phyloP scores from a whole-genome alignment of 805 yeast genomes.

The Ogataea populi-albae region DNA sequence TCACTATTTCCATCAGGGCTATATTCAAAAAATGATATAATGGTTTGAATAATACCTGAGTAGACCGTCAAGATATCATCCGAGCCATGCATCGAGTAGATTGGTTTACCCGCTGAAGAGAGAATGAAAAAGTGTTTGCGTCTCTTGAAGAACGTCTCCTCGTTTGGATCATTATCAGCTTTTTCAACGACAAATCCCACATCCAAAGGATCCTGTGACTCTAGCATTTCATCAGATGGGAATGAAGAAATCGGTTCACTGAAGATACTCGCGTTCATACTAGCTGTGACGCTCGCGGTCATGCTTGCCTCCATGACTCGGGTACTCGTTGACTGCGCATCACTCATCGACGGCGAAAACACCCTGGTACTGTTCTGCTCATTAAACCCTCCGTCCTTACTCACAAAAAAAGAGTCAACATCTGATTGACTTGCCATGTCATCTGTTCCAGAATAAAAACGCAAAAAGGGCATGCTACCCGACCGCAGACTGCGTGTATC shows the following conservation, averaged over 20 bases:
- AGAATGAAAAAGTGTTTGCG: slow-evolving; percentile 74
- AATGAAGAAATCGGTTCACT: slow-evolving; percentile 15
- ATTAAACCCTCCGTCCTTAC: too few relatives aligned
- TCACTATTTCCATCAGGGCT: slow-evolving; percentile 33
- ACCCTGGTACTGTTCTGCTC: slow-evolving; percentile 1
- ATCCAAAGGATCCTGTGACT: slow-evolving; percentile 17
- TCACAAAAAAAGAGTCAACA: too few relatives aligned
- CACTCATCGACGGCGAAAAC: slow-evolving; percentile 5
- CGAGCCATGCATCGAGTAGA: slow-evolving; percentile 72
- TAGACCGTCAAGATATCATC: slow-evolving; percentile 67
- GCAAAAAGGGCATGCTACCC: slow-evolving; percentile 2
- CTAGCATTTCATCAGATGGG: slow-evolving; percentile 1
- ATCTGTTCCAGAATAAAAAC: slow-evolving; percentile 5
- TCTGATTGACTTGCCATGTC: slow-evolving; percentile 14
- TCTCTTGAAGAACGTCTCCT: slow-evolving; percentile 32
- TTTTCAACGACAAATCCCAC: slow-evolving; percentile 21
- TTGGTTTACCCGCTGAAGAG: slow-evolving; percentile 86
- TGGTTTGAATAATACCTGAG: slow-evolving; percentile 78
- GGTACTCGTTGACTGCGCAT: slow-evolving; percentile 9
- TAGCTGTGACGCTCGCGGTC: slow-evolving; percentile 13
- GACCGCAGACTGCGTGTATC: slow-evolving; percentile 1
- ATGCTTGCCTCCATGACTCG: slow-evolving; percentile 1
- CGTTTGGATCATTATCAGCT: slow-evolving; percentile 28
- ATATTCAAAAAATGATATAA: slow-evolving; percentile 64
- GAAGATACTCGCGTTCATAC: slow-evolving; percentile 25